These are phyloP conservation scores for Licmophora abbreviata DNA, from an alignment of 108 stramenopile species.

Conservation along the genomic window DNA sequence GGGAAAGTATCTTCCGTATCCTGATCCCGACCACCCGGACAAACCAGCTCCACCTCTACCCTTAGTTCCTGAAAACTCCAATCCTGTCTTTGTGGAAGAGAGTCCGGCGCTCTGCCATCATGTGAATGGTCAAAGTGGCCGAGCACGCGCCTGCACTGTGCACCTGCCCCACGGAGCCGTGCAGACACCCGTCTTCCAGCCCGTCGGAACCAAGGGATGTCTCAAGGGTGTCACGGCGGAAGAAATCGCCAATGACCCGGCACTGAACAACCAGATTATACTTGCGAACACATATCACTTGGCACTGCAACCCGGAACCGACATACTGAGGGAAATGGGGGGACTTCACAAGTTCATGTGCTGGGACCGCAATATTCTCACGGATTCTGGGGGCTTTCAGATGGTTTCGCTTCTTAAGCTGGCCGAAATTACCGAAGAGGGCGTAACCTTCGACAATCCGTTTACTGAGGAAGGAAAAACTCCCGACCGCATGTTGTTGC, in stretches of 20 bases:
- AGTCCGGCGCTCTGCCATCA: constrained; percentile 62
- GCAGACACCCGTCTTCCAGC: constrained; percentile 96
- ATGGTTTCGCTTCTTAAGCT: constrained; percentile 94
- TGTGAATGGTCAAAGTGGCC: constrained; percentile 50
- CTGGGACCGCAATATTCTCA: constrained; percentile 75
- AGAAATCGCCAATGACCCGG: constrained; percentile 50
- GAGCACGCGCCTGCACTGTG: constrained; percentile 65
- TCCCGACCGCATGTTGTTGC: constrained; percentile 90
- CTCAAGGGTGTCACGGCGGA: constrained; percentile 81
- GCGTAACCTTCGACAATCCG: constrained; percentile 91
- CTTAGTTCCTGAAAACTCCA: constrained; percentile 30
- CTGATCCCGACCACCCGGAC: constrained; percentile 9
- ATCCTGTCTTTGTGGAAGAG: constrained; percentile 30
- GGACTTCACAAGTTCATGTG: constrained; percentile 93
- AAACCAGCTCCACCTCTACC: constrained; percentile 25
- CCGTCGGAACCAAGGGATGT: constrained; percentile 97
- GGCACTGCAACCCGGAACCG: constrained; percentile 89
- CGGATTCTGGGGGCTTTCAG: constrained; percentile 98
- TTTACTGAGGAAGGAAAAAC: constrained; percentile 14
- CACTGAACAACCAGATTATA: constrained; percentile 77
- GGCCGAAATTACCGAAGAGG: constrained; percentile 93
- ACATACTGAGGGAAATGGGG: constrained; percentile 57
- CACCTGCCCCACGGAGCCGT: constrained; percentile 79
- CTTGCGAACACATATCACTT: constrained; percentile 98
- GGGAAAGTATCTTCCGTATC: constrained; percentile 64